A percentile compares a stretch with the other conserved stretches of the same genome.
Conservation (phyloP, 306 rosid species). For the Prunus campanulata region DNA sequence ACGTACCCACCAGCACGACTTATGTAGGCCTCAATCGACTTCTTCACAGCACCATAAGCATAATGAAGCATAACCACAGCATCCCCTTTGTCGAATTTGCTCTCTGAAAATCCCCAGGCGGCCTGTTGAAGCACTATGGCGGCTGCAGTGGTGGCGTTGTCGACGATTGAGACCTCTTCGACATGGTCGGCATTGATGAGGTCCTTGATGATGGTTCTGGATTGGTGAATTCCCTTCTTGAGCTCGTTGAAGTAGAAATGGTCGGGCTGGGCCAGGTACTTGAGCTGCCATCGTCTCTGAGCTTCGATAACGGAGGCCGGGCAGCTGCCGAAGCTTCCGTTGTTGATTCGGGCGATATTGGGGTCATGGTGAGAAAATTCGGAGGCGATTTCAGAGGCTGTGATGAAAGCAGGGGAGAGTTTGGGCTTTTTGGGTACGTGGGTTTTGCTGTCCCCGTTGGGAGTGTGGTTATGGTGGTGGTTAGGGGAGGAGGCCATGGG, state of each 20-base stretch:
- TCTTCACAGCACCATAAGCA: slow-evolving; percentile 86
- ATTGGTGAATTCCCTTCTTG: slow-evolving; percentile 44
- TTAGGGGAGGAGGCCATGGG: slow-evolving; percentile 25
- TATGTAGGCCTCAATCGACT: slow-evolving; percentile 87
- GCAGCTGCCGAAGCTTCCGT: slow-evolving; percentile 90
- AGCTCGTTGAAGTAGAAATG: slow-evolving; percentile 76
- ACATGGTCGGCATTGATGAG: slow-evolving; percentile 69
- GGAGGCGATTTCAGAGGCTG: slow-evolving; percentile 48
- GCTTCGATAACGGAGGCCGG: slow-evolving; percentile 64
- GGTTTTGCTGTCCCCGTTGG: slow-evolving; percentile 52
- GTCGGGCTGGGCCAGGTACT: slow-evolving; percentile 77
- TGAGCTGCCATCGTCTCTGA: slow-evolving; percentile 56
- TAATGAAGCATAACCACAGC: slow-evolving; percentile 87
- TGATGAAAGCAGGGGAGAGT: slow-evolving; percentile 40
- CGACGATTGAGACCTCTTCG: slow-evolving; percentile 86
- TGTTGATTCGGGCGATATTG: slow-evolving; percentile 76
- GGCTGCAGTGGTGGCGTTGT: slow-evolving; percentile 99
- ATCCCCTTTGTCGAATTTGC: slow-evolving; percentile 60
- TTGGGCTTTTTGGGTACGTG: slow-evolving; percentile 60
- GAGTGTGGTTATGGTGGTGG: slow-evolving; percentile 14
- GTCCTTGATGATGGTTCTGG: slow-evolving; percentile 57
- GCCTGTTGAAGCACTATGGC: slow-evolving; percentile 82
- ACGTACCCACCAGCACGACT: slow-evolving; percentile 83
- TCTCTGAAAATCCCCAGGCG: slow-evolving; percentile 77
- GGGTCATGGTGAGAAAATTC: slow-evolving; percentile 83